Conservation (phyloP, 768 basidiomycete genomes). For the Bullera alba region DNA sequence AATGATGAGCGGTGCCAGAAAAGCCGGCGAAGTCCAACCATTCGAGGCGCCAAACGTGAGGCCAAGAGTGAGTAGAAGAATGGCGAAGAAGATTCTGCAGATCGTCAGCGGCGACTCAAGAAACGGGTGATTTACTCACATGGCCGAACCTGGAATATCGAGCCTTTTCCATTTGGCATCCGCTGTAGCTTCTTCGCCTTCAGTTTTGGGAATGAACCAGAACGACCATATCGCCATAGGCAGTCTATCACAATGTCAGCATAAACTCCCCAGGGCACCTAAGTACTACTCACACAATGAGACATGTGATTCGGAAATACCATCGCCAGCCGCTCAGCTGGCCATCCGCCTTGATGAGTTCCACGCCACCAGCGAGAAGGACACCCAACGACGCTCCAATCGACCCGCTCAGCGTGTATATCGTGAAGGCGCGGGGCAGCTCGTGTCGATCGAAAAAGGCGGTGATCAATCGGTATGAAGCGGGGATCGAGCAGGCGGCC, state of each 20-base stretch:
- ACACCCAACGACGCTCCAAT: neutral
- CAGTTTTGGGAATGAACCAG: neutral
- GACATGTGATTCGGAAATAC: constrained; percentile 8
- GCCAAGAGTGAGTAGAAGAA: constrained; percentile 26
- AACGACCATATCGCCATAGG: neutral
- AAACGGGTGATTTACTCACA: neutral
- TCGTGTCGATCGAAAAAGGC: neutral
- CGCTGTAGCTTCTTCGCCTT: neutral
- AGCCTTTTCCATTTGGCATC: constrained; percentile 5
- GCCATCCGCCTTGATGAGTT: constrained; percentile 1
- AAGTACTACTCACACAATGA: constrained; percentile 1
- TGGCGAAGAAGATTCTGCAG: constrained; percentile 9
- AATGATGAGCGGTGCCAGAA: constrained; percentile 24
- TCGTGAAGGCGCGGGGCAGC: neutral
- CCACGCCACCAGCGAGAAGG: constrained; percentile 1
- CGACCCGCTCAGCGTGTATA: constrained; percentile 2
- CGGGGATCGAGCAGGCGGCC: constrained; percentile 4
- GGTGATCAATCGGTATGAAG: constrained; percentile 5
- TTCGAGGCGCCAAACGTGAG: constrained; percentile 30
- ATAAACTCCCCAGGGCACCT: neutral
- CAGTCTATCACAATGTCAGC: neutral
- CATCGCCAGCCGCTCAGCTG: constrained; percentile 15
- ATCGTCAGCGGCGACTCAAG: constrained; percentile 7
- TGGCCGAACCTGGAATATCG: neutral
- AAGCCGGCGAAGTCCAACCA: constrained; percentile 24